phyloP scores from a whole-genome alignment of 2,329 filamentous ascomycete genomes.

The Arthroderma sp. region DNA sequence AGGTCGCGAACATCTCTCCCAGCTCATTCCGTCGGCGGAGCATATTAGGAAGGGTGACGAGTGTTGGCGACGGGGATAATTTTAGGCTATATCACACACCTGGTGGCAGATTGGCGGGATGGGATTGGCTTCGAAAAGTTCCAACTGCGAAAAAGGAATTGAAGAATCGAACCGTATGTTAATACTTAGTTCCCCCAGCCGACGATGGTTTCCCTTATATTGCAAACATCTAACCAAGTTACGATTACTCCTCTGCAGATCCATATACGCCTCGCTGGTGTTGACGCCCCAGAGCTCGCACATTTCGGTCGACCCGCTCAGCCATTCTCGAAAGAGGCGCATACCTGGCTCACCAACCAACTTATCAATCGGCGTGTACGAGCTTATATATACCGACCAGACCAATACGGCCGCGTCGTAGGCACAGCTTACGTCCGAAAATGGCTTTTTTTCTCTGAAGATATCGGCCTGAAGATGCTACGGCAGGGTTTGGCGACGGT shows the following conservation, averaged over 20 bases:
- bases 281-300: conserved; percentile 84
- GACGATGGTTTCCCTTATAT: not conserved
- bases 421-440: conserved; percentile 67
- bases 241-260: conserved; percentile 38
- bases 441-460: conserved; percentile 44
- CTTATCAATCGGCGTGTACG: conserved; percentile 62
- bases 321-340: conserved; percentile 67
- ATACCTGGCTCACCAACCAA: conserved; percentile 64
- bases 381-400: conserved; percentile 67
- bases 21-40: conserved; percentile 61
- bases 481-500: conserved; percentile 72
- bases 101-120: conserved; percentile 72
- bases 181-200: not conserved
- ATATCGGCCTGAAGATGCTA: conserved; percentile 85
- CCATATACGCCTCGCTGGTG: conserved; percentile 73
- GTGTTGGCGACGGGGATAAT: conserved; percentile 91
- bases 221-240: too few relatives aligned
- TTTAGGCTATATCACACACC: conserved; percentile 92
- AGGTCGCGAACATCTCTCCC: conserved; percentile 60
- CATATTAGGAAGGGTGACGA: conserved; percentile 75
- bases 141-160: conserved; percentile 56
- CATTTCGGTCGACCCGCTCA: conserved; percentile 87
- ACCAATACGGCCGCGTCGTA: conserved; percentile 87
- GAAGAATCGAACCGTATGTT: conserved; percentile 60
- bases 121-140: conserved; percentile 78